Base-by-base conservation (phyloP, 2,329 filamentous ascomycete genomes). In the Aspergillus alliaceus region DNA sequence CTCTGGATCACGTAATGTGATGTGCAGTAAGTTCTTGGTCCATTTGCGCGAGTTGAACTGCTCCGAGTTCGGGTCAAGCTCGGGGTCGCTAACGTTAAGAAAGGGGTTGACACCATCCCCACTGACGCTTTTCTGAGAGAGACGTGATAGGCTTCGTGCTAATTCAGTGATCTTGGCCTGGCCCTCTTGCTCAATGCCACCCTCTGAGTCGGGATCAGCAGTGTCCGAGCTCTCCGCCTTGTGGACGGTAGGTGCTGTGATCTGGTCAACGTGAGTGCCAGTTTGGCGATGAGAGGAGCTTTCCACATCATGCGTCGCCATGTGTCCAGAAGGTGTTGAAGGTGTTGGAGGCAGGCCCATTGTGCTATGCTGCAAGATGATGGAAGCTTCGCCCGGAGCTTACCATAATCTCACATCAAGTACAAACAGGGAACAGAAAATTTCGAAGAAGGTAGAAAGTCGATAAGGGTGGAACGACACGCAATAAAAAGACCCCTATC, bases 21-120 rank as follows among this genome's bases (percentile, higher is more conserved):
- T 59, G 22, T 68, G 66, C 40, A 77, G 59, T 42, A 75, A 62
- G 7, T 77, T 77, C 50, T 73, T 78, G 27, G 76, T 75, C 79
- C 79, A 81, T 59, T 75, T 72, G 18, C 72, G 72, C 4, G 77
- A 70, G 56, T 74, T 75, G 63, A 81, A 81, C 4, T 69, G 60
- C 25, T 69, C 66, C 18, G 74, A 75, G 34, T 68, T 69, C 3
- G 79, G 79, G 55, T 81, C 72, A 4, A 81, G 65, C 40, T 72
- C 66, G 0, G 75, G 71, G 42, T 76, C 66, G 6, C 62, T 59
- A 9, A 69, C 66, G 39, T 74, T 60, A 12, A 75, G 63, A 51
- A 77, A 77, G 1, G 75, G 75, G 52, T 76, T 76, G 31, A 69
- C 58, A 1, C 63, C 66, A 4, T 61, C 59, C 5, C 35, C 56